Percentiles rank a stretch among this genome's conserved stretches.
These are phyloP conservation scores for Mimosa bimucronata DNA, from an alignment of 306 rosid species.

Conservation along the genomic window DNA sequence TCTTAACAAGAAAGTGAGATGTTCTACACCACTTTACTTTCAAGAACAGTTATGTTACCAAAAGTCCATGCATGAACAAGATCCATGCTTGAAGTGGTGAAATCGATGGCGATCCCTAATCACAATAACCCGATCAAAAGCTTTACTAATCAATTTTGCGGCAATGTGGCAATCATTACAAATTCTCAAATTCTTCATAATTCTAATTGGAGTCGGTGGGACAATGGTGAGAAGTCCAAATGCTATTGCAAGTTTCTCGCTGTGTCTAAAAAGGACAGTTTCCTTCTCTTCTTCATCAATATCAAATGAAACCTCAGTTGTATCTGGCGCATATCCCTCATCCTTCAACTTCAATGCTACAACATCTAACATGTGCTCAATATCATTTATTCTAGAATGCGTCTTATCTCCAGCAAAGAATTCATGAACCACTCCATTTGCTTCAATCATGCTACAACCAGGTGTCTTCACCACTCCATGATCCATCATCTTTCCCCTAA, in stretches of 20 bases:
- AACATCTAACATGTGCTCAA: conserved; percentile 67
- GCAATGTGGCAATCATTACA: conserved; percentile 85
- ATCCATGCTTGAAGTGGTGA: conserved; percentile 77
- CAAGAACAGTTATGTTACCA: conserved; percentile 52
- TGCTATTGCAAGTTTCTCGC: conserved; percentile 86
- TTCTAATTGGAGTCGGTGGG: conserved; percentile 66
- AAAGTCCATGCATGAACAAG: conserved; percentile 74
- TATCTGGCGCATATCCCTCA: conserved; percentile 72
- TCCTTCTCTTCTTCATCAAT: conserved; percentile 85
- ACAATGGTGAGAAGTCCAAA: conserved; percentile 67
- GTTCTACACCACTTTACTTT: not conserved
- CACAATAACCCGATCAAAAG: conserved; percentile 63
- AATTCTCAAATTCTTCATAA: conserved; percentile 76
- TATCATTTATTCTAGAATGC: conserved; percentile 62
- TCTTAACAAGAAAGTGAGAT: not conserved
- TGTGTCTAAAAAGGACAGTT: conserved; percentile 64
- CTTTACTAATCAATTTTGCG: conserved; percentile 66
- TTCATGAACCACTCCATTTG: conserved; percentile 72
- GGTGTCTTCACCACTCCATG: conserved; percentile 78
- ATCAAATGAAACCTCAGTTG: conserved; percentile 73
- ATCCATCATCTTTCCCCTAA: conserved; percentile 65
- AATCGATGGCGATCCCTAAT: conserved; percentile 85
- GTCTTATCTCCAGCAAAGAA: conserved; percentile 76
- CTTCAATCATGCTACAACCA: conserved; percentile 82
- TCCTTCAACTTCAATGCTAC: conserved; percentile 65